Evolutionary conservation across 1,139 yeast genomes (phyloP).

Genomic region (Suhomyces panamericanus): DNA sequence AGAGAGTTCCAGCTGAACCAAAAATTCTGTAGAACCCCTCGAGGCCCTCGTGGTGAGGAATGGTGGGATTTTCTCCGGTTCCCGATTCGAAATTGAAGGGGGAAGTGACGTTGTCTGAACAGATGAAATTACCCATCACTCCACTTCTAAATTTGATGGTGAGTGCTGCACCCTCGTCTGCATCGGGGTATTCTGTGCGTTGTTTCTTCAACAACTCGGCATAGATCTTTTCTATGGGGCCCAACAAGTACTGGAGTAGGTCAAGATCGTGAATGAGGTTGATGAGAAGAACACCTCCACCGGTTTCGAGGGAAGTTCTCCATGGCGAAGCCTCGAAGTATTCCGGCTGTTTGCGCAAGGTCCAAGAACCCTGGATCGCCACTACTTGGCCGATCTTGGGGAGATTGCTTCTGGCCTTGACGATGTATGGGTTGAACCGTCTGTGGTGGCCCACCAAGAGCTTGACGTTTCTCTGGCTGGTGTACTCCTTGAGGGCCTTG

Average conservation of each 20-base stretch:
- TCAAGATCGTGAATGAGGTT: constrained; percentile 45
- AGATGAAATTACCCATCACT: constrained; percentile 39
- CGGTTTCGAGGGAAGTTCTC: constrained; percentile 34
- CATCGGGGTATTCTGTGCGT: constrained; percentile 28
- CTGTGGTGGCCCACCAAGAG: constrained; percentile 44
- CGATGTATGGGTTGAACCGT: constrained; percentile 40
- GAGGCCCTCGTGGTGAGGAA: constrained; percentile 30
- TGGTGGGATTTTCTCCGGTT: constrained; percentile 44
- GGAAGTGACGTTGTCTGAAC: constrained; percentile 40
- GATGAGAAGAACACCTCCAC: constrained; percentile 43
- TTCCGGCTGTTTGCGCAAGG: constrained; percentile 33
- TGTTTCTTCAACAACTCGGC: constrained; percentile 39
- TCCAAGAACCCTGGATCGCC: constrained; percentile 45
- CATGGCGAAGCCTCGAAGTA: constrained; percentile 37
- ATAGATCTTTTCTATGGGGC: constrained; percentile 39
- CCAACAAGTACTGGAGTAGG: constrained; percentile 37
- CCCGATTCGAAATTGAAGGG: constrained; percentile 44
- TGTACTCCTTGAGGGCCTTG: constrained; percentile 29
- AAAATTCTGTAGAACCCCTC: constrained; percentile 40
- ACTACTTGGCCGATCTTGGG: constrained; percentile 32
- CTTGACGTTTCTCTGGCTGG: constrained; percentile 24
- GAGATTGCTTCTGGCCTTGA: constrained; percentile 35
- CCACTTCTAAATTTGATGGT: constrained; percentile 36
- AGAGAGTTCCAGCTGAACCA: constrained; percentile 40
- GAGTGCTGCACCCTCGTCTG: constrained; percentile 45